Conservation (phyloP, 1,284 basidiomycete genomes). For the Fomitopsis schrenkii region DNA sequence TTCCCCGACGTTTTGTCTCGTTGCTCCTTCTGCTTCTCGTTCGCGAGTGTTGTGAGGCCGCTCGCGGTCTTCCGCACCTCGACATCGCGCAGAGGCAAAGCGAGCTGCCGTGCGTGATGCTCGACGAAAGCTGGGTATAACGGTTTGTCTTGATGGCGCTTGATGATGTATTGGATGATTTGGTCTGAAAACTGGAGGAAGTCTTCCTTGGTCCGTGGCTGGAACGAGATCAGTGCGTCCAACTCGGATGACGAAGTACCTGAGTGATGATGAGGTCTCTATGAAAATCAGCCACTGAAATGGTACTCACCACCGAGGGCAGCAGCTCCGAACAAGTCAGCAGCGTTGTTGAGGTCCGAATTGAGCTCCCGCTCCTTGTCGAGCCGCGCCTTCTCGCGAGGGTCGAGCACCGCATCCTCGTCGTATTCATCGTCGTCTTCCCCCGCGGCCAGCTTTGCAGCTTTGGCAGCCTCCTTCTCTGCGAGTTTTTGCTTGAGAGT, state of each 20-base stretch:
- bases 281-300: background rate
- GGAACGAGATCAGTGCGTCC: conserved; percentile 63
- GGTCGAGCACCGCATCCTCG: conserved; percentile 79
- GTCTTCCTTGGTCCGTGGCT: conserved; percentile 84
- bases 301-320: conserved; percentile 54
- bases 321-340: conserved; percentile 73
- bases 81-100: conserved; percentile 75
- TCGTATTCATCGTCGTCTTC: conserved; percentile 54
- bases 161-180: conserved; percentile 71
- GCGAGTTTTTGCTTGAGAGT: conserved; percentile 86
- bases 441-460: conserved; percentile 34
- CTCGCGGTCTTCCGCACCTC: conserved; percentile 87
- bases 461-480: conserved; percentile 78
- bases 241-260: conserved; percentile 67
- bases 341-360: conserved; percentile 80
- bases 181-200: conserved; percentile 69
- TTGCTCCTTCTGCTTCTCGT: conserved; percentile 91
- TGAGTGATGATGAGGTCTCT: conserved; percentile 20
- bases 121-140: conserved; percentile 82
- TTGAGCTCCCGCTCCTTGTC: conserved; percentile 81
- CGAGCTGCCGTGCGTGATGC: conserved; percentile 71
- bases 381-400: conserved; percentile 67
- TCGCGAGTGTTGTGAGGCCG: conserved; percentile 78
- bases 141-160: conserved; percentile 75
- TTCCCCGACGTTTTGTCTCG: conserved; percentile 83